A percentile compares a stretch with the other conserved stretches of the same genome.
These are phyloP conservation scores for Calocybe indica DNA, from an alignment of 768 basidiomycete genomes.

Conservation along the genomic window DNA sequence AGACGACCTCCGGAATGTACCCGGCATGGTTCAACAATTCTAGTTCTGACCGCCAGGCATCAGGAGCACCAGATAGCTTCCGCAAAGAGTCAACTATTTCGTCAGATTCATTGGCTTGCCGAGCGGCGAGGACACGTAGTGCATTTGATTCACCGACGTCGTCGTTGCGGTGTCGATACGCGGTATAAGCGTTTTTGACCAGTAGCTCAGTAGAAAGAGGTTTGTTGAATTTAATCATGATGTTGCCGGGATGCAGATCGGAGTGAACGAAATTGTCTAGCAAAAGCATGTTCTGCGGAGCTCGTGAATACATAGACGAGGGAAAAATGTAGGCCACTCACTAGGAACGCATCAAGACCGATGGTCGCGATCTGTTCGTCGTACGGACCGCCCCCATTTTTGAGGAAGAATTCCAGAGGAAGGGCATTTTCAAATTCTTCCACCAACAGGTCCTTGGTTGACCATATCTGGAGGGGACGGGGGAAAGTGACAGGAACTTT, in stretches of 20 bases:
- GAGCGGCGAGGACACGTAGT: constrained; percentile 18
- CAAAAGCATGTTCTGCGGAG: constrained; percentile 85
- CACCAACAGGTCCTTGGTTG: constrained; percentile 76
- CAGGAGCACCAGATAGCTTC: constrained; percentile 47
- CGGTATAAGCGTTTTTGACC: constrained; percentile 51
- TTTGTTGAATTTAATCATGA: constrained; percentile 95
- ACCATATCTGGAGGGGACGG: constrained; percentile 75
- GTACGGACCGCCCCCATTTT: constrained; percentile 88
- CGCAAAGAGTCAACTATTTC: constrained; percentile 67
- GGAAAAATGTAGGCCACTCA: constrained; percentile 29
- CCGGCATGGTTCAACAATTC: constrained; percentile 55
- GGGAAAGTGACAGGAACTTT: constrained; percentile 87
- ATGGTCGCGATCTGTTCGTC: constrained; percentile 87
- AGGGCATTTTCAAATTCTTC: constrained; percentile 94
- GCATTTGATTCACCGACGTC: constrained; percentile 17
- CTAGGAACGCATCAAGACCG: constrained; percentile 93
- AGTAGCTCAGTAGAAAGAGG: constrained; percentile 67
- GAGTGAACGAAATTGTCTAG: constrained; percentile 97
- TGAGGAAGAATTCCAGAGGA: constrained; percentile 81
- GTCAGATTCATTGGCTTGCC: constrained; percentile 35
- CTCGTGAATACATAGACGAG: neutral
- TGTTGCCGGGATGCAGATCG: constrained; percentile 90
- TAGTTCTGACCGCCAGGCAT: constrained; percentile 69
- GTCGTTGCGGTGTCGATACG: constrained; percentile 35
- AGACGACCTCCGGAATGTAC: constrained; percentile 90